Evolutionary conservation across 73 alveolate genomes (phyloP).

Genomic region (Paramecium primaurelia): DNA sequence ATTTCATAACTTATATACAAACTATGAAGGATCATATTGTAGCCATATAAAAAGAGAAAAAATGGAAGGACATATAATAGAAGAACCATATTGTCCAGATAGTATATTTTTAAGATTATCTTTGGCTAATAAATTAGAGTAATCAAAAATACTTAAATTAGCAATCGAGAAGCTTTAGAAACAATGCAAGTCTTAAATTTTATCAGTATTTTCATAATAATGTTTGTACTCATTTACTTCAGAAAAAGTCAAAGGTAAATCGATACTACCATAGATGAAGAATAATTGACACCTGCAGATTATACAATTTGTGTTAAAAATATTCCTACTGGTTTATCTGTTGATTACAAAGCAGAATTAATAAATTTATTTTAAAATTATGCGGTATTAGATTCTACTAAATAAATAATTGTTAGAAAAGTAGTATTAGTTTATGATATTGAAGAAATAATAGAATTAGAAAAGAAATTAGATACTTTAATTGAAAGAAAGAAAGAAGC

Average conservation of each 20-base stretch:
- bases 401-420: conserved; percentile 40
- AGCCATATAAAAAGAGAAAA: neutral
- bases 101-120: neutral
- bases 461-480: conserved; percentile 14
- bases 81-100: conserved; percentile 24
- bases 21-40: conserved; percentile 21
- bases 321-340: conserved; percentile 45
- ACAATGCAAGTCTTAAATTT: conserved; percentile 10
- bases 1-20: neutral
- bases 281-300: conserved; percentile 52
- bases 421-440: conserved; percentile 53
- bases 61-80: neutral
- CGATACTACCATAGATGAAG: conserved; percentile 54
- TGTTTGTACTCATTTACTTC: conserved; percentile 48
- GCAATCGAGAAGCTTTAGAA: conserved; percentile 33
- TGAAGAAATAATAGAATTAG: conserved; percentile 34
- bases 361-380: conserved; percentile 22
- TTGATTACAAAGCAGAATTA: conserved; percentile 53
- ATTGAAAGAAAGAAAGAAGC: conserved; percentile 35
- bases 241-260: conserved; percentile 58
- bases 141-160: neutral
- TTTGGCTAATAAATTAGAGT: conserved; percentile 34
- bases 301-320: conserved; percentile 61
- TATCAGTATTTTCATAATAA: conserved; percentile 1
- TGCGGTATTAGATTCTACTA: conserved; percentile 4